Evolutionary conservation across 768 basidiomycete genomes (phyloP), one percentile per base, ranked within the genome.

Genomic region (Pulveroboletus ravenelii): DNA sequence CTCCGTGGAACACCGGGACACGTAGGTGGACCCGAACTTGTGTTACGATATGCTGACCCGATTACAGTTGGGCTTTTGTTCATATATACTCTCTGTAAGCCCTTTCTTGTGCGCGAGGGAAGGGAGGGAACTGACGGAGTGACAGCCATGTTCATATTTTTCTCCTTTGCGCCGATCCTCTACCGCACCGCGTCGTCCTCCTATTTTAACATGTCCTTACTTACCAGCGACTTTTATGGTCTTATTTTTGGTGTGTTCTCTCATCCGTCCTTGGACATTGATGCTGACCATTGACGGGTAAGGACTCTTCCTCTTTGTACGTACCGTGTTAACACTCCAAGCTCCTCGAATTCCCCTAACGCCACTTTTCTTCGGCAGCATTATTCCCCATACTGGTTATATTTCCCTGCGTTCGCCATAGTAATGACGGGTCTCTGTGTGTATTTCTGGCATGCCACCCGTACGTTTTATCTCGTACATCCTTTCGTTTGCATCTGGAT

Each of bases 171-270:
- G 5, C 90, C 89, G 15, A 60, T 90, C 47, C 72, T 93, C 37
- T 93, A 87, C 69, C 85, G 91, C 50, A 75, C 87, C 63, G 85
- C 91, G 2, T 92, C 90, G 0, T 89, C 89, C 5, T 82, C 88
- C 7, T 93, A 87, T 69, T 87, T 84, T 66, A 93, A 93, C 61
- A 75, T 93, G 58, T 86, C 84, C 54, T 67, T 93, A 9, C 78
- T 93, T n/a, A 85, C 91, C 8, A 87, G 86, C 63, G 89, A 93
- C 70, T 93, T 92, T 61, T 93, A 85, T 58, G 89, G 91, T 20
- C 75, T 93, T 29, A 72, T 93, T 6, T 88, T 93, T 56, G 91
- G 68, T 65, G 51, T 9, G 60, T 54, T 14, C 23, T 34, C 13
- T 10, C 17, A 14, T 29, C 38, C 31, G 5, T 38, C 10, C 4